phyloP scores from a whole-genome alignment of 768 basidiomycete species.

The Tricholoma bakamatsutake region DNA sequence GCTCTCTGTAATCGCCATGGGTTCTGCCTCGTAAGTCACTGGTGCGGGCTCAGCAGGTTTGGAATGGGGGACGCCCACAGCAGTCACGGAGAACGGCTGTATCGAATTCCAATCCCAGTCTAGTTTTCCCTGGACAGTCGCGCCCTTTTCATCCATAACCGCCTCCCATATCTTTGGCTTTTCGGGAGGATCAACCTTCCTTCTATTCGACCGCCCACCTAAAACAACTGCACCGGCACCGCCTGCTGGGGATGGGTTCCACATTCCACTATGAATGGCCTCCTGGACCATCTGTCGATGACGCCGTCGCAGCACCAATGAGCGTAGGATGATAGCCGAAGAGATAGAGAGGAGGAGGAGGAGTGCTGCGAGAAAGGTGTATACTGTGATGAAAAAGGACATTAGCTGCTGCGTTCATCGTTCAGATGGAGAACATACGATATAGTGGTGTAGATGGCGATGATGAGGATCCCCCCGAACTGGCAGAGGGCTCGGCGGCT shows the following conservation, averaged over 20 bases:
- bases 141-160: conserved; percentile 22
- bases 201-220: conserved; percentile 4
- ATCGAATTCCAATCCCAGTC: conserved; percentile 30
- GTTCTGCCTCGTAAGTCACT: not conserved
- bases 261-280: conserved; percentile 62
- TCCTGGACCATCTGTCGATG: conserved; percentile 54
- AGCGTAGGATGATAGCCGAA: conserved; percentile 58
- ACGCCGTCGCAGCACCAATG: conserved; percentile 54
- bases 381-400: conserved; percentile 23
- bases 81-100: conserved; percentile 26
- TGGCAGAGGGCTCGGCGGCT: not conserved
- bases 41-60: not conserved
- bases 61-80: conserved; percentile 11
- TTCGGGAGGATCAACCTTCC: conserved; percentile 34
- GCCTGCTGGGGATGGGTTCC: conserved; percentile 35
- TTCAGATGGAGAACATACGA: conserved; percentile 18
- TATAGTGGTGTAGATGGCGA: conserved; percentile 21
- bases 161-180: conserved; percentile 48
- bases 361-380: conserved; percentile 57
- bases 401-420: not conserved
- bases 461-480: conserved; percentile 3
- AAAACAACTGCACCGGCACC: conserved; percentile 1
- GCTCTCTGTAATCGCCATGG: not conserved
- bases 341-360: conserved; percentile 67
- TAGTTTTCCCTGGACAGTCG: not conserved